phyloP scores from a whole-genome alignment of 2,329 filamentous ascomycete species.

The Laburnicola sp. region DNA sequence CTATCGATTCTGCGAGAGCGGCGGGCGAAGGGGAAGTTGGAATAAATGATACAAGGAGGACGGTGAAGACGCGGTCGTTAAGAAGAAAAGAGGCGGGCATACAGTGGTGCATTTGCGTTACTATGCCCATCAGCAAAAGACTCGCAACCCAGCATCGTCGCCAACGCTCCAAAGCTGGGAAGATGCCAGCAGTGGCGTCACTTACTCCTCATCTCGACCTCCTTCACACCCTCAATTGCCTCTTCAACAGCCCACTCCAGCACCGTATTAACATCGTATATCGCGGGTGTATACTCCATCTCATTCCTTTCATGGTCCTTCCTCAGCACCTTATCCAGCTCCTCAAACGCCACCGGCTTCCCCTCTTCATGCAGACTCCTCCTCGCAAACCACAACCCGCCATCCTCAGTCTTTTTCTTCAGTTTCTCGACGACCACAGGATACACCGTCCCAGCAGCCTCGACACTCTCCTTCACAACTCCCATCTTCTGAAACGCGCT shows the following conservation, averaged over 20 bases:
- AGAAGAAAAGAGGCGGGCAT: conserved; percentile 59
- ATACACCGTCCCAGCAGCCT: neutral
- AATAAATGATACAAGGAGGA: conserved; percentile 59
- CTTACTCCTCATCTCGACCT: conserved; percentile 46
- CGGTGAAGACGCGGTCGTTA: conserved; percentile 66
- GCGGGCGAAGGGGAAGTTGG: conserved; percentile 22
- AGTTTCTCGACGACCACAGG: conserved; percentile 8
- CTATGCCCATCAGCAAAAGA: conserved; percentile 22
- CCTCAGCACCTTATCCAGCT: conserved; percentile 65
- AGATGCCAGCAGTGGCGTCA: conserved; percentile 3
- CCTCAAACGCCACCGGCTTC: conserved; percentile 62
- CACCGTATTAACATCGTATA: conserved; percentile 54
- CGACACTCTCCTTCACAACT: neutral
- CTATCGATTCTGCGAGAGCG: conserved; percentile 50
- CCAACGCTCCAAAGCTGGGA: neutral
- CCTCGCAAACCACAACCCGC: conserved; percentile 67
- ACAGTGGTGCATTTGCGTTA: conserved; percentile 69
- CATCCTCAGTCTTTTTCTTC: conserved; percentile 21
- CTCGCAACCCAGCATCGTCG: neutral
- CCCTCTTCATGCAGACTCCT: conserved; percentile 57
- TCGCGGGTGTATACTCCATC: conserved; percentile 60
- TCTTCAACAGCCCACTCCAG: conserved; percentile 47
- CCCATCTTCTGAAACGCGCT: conserved; percentile 2
- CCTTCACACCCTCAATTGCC: conserved; percentile 26
- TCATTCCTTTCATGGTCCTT: conserved; percentile 61